These are phyloP conservation scores for Neolecta irregularis DNA, from an alignment of 1,139 yeast species.

Conservation along the genomic window DNA sequence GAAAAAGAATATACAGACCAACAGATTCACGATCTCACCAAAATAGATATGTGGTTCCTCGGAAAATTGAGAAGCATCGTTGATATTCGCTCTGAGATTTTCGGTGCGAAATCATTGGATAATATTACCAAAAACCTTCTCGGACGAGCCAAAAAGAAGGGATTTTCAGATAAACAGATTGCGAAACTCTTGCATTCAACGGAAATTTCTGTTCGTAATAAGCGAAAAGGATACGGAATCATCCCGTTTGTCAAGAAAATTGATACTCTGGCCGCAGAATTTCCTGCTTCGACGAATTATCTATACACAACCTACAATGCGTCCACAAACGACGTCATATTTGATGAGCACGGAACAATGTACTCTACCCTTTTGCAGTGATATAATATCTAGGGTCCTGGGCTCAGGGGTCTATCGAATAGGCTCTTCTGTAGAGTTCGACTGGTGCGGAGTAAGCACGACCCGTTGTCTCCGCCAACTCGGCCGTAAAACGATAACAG, in stretches of 20 bases:
- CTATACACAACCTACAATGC: constrained; percentile 94
- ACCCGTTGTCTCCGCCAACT: constrained; percentile 83
- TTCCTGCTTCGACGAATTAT: constrained; percentile 94
- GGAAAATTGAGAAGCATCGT: constrained; percentile 84
- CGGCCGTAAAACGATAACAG: constrained; percentile 85
- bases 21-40: constrained; percentile 73
- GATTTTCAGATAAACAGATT: constrained; percentile 90
- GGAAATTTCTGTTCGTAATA: constrained; percentile 68
- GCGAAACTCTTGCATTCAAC: constrained; percentile 51
- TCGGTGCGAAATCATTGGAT: constrained; percentile 41
- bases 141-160: constrained; percentile 75
- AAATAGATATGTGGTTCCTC: constrained; percentile 92
- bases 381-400: no score
- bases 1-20: constrained; percentile 87
- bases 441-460: constrained; percentile 98
- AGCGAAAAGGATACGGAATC: constrained; percentile 62
- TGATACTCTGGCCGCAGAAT: constrained; percentile 95
- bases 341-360: constrained; percentile 81
- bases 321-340: constrained; percentile 63
- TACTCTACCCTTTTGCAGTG: no score
- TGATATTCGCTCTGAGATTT: constrained; percentile 69
- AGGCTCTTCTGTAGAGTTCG: constrained; percentile 96
- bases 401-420: constrained; percentile 98
- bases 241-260: constrained; percentile 90
- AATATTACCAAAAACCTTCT: constrained; percentile 53